A percentile compares a stretch with the other conserved stretches of the same genome.
These are phyloP conservation scores for Magnolia officinalis DNA, from an alignment of 164 flowering plant species.

Conservation along the genomic window DNA sequence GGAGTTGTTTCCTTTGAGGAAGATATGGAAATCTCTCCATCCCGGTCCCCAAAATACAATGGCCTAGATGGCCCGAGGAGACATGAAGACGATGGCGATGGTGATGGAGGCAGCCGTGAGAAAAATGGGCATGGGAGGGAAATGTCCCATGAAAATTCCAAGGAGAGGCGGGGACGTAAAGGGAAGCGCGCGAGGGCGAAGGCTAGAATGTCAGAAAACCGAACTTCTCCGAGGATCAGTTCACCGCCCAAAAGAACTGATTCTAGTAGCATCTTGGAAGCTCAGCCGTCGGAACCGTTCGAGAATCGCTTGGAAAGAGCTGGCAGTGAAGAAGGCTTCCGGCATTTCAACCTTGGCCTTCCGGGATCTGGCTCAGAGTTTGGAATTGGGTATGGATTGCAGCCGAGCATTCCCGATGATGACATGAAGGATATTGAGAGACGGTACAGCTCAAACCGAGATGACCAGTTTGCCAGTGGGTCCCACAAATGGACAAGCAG, in stretches of 20 bases:
- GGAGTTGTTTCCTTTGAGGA: conserved; percentile 3
- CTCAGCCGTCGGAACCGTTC: conserved; percentile 8
- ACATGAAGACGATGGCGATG: background rate
- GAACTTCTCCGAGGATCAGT: conserved; percentile 2
- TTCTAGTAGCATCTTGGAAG: conserved; percentile 12
- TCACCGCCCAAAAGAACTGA: conserved; percentile 9
- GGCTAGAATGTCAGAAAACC: conserved; percentile 9
- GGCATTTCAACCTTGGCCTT: conserved; percentile 5
- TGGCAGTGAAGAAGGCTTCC: conserved; percentile 9
- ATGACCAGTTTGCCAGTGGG: conserved; percentile 11
- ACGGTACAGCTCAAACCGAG: conserved; percentile 17
- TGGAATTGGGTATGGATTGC: conserved; percentile 18
- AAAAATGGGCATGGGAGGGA: conserved; percentile 14
- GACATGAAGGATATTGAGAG: conserved; percentile 22
- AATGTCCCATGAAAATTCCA: conserved; percentile 7
- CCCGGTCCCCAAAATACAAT: background rate
- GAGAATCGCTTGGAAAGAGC: conserved; percentile 10
- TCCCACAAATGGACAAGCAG: conserved; percentile 6
- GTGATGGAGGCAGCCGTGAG: conserved; percentile 9
- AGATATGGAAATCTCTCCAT: conserved; percentile 13
- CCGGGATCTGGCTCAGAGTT: conserved; percentile 12
- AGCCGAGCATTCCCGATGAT: conserved; percentile 10
- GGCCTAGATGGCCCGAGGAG: background rate
- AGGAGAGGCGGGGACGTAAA: conserved; percentile 13
- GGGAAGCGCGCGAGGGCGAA: conserved; percentile 10